Conservation (phyloP, 257 asterid species). For the Prunella vulgaris region DNA sequence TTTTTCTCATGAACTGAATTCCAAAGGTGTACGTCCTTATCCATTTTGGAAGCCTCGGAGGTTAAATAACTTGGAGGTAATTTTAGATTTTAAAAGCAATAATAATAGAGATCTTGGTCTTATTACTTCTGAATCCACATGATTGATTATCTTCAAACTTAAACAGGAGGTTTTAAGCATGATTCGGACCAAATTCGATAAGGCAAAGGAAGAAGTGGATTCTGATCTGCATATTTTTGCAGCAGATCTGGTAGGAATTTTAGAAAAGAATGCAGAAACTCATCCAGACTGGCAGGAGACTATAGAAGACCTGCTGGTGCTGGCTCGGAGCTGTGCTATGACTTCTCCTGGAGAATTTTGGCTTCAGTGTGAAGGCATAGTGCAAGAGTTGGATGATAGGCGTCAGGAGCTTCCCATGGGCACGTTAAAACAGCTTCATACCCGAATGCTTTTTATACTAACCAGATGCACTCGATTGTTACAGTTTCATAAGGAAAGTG, state of each 20-base stretch:
- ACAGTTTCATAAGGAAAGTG: constrained; percentile 97
- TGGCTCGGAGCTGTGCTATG: constrained; percentile 97
- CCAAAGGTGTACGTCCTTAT: constrained; percentile 97
- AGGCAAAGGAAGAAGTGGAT: constrained; percentile 99
- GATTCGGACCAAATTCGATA: constrained; percentile 90
- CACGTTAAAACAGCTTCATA: constrained; percentile 86
- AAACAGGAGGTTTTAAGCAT: constrained; percentile 83
- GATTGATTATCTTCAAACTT: constrained; percentile 17
- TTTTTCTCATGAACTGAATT: constrained; percentile 94
- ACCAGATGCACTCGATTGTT: constrained; percentile 94
- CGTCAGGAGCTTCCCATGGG: constrained; percentile 99
- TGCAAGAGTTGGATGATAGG: constrained; percentile 93
- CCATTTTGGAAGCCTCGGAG: constrained; percentile 98
- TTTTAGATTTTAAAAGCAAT: constrained; percentile 4
- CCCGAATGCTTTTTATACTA: constrained; percentile 97
- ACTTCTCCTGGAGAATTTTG: constrained; percentile 92
- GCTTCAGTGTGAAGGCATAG: constrained; percentile 99
- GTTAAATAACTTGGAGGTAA: constrained; percentile 91
- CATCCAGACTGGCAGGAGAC: constrained; percentile 98
- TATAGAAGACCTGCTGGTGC: constrained; percentile 85
- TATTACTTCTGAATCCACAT: constrained; percentile 25
- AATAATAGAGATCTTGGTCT: constrained; percentile 12
- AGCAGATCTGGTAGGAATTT: constrained; percentile 83
- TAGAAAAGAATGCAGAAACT: constrained; percentile 84
- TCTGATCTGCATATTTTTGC: constrained; percentile 94